phyloP scores from a whole-genome alignment of 306 rosid species.

The Herpetospermum pedunculosum region DNA sequence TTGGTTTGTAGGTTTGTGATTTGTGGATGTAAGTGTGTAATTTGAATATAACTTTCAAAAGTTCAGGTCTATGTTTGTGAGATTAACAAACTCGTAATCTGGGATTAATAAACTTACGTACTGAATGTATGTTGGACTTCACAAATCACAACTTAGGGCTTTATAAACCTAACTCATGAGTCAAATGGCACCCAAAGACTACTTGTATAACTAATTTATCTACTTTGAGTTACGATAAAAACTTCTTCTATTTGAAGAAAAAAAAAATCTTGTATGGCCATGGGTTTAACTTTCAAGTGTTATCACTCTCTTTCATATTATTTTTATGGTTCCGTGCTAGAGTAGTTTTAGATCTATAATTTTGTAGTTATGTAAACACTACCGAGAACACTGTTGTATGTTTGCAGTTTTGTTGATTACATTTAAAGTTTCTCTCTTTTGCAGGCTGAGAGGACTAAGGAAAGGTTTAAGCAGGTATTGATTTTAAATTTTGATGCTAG shows the following conservation, averaged over 20 bases:
- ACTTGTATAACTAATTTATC: not conserved
- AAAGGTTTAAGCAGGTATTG: constrained; percentile 73
- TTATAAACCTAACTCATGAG: not conserved
- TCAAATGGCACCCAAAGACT: not conserved
- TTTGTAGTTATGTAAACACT: not conserved
- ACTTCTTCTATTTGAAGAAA: too few relatives aligned
- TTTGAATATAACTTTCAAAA: not conserved
- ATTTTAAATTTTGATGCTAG: not conserved
- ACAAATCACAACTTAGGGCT: not conserved
- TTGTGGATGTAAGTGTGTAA: not conserved
- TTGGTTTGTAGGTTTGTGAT: too few relatives aligned
- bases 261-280: too few relatives aligned
- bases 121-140: too few relatives aligned
- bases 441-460: constrained; percentile 63
- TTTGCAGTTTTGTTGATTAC: not conserved
- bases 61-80: not conserved
- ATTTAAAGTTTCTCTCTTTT: not conserved
- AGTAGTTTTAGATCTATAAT: not conserved
- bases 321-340: not conserved
- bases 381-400: not conserved
- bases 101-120: too few relatives aligned
- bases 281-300: too few relatives aligned
- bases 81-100: not conserved
- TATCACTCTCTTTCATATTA: not conserved
- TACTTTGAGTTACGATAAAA: not conserved